Evolutionary conservation across 139 green algal species (phyloP).

Genomic region (Tetradesmus lagerheimii): DNA sequence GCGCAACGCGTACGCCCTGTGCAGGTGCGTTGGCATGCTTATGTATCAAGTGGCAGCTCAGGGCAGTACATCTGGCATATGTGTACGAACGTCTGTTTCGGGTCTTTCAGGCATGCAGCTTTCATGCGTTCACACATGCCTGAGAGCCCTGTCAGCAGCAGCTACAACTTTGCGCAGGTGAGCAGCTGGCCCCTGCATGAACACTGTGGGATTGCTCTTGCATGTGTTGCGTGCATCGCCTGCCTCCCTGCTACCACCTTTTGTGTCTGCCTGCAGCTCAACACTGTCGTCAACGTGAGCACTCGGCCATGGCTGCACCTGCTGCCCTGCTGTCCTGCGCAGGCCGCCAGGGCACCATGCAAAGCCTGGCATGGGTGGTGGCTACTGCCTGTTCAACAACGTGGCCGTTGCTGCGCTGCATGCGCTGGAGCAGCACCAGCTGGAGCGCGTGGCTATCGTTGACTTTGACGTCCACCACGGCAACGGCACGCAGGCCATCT

Average conservation of each 20-base stretch:
- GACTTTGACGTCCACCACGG: conserved; percentile 75
- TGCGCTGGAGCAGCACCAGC: conserved; percentile 58
- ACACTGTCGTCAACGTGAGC: not conserved
- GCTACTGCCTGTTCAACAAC: conserved; percentile 89
- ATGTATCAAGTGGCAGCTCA: not conserved
- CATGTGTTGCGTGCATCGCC: not conserved
- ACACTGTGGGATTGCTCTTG: not conserved
- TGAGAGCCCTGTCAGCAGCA: not conserved
- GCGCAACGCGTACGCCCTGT: conserved; percentile 29
- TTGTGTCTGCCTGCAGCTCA: not conserved
- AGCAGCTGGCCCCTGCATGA: not conserved
- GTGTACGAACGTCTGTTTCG: not conserved
- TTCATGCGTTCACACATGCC: not conserved
- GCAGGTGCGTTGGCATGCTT: not conserved
- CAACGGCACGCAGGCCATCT: conserved; percentile 70
- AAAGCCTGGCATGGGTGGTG: conserved; percentile 16
- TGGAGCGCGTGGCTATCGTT: conserved; percentile 67
- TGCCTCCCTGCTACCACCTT: not conserved
- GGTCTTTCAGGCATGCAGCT: not conserved
- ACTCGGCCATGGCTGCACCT: no score
- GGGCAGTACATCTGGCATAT: not conserved
- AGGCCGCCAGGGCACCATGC: conserved; percentile 48
- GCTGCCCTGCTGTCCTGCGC: not conserved
- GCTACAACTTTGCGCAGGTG: not conserved
- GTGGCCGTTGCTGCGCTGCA: conserved; percentile 70